phyloP scores from a whole-genome alignment of 371 early-diverging fungal genomes.

The Phascolomyces articulosus region DNA sequence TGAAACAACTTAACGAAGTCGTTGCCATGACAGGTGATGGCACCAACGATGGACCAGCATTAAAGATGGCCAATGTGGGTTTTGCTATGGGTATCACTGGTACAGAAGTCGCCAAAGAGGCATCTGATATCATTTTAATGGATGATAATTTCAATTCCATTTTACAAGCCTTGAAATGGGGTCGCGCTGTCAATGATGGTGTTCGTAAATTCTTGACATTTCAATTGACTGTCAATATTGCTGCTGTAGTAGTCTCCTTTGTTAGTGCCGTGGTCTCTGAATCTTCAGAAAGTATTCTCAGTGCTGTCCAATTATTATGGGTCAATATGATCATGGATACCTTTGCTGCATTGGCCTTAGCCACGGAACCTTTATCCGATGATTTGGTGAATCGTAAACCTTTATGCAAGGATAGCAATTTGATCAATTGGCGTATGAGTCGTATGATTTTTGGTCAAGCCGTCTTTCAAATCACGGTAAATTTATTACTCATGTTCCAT shows the following conservation, averaged over 20 bases:
- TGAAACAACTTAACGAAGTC: constrained; percentile 69
- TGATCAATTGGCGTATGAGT: constrained; percentile 64
- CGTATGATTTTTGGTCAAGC: constrained; percentile 72
- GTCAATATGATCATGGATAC: constrained; percentile 97
- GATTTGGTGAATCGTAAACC: constrained; percentile 64
- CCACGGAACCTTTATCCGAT: constrained; percentile 92
- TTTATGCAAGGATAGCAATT: constrained; percentile 45
- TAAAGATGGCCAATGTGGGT: constrained; percentile 93
- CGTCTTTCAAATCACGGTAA: constrained; percentile 57
- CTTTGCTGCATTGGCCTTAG: constrained; percentile 93
- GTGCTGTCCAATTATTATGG: constrained; percentile 95
- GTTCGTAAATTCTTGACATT: constrained; percentile 92
- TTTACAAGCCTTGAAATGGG: constrained; percentile 88
- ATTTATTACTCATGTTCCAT: constrained; percentile 39
- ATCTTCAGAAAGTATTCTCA: constrained; percentile 92
- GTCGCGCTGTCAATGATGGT: constrained; percentile 88
- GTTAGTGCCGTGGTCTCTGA: constrained; percentile 89
- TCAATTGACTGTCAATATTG: constrained; percentile 93
- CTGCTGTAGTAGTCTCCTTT: constrained; percentile 83
- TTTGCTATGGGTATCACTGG: constrained; percentile 95
- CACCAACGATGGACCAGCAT: constrained; percentile 93
- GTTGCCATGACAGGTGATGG: constrained; percentile 90
- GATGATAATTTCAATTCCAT: constrained; percentile 91
- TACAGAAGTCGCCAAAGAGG: constrained; percentile 94
- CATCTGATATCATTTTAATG: constrained; percentile 87